Base-by-base conservation (phyloP, 1,284 basidiomycete genomes). In the Trichosporon faecale region DNA sequence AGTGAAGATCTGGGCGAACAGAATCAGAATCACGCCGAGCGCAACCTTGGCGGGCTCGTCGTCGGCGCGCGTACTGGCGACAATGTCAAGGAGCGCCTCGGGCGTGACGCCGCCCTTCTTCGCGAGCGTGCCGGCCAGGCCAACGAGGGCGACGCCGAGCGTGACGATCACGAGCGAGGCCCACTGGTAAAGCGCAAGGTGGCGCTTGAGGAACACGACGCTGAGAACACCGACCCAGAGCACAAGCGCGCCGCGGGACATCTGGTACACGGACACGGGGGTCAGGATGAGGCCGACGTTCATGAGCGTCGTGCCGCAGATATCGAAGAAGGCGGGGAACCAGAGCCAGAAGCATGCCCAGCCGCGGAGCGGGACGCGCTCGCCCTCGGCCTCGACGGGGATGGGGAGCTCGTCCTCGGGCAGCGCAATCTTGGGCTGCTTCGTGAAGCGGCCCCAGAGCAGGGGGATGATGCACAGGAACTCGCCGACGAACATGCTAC, bases 211-310 rank as follows among this genome's bases (percentile, higher is more conserved):
- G 86, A 99, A 99, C 73, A 95, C 83, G 78, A 99, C 95, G 67
- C 91, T 93, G 75, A 98, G 89, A 68, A 94, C 82, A 46, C 95
- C 97, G 73, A 99, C 97, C 85, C 97, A 99, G 66, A 99, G 88
- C 66, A 99, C 96, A 69, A 99, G 89, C 14, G 95, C 93, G 55
- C 97, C 97, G 73, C 97, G 89, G 52, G 92, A 94, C 96, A 98
- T 98, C 85, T 96, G 96, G 86, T 93, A 98, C 77, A 99, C 94
- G 66, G 94, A 97, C 57, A 98, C 96, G 27, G 95, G 95, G 1
- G 94, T 96, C 82, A 96, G 94, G 64, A 98, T 88, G 66, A 98
- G 88, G 69, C 95, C 95, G 76, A 95, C 87, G 78, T 97, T 97
- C 95, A 98, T 98, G 76, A 95, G 86, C 88, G 94, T 82, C 16